Evolutionary conservation across 805 yeast species (phyloP), one percentile per base, ranked within the genome.

Genomic region (Lachancea thermotolerans): DNA sequence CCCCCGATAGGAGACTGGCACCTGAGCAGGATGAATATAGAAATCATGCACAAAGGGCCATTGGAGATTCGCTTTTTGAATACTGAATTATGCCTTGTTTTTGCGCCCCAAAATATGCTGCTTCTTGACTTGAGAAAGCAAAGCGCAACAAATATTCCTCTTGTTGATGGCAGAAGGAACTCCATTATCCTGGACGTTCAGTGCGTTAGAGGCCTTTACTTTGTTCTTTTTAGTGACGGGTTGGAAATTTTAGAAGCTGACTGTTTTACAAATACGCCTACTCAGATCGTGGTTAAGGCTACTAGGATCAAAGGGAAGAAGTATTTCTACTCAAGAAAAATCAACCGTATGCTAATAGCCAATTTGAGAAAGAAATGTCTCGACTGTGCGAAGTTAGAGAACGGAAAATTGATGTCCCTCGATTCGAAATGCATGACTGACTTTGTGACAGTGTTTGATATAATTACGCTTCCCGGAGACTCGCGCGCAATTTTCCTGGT

Each of bases 291-390:
- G 10, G 41, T 60, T 15, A 53, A 51, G 31, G 54, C 61, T 7
- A 56, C 65, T 2, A 54, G 59, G 39, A 53, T 50, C 17, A 30
- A 36, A 9, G 50, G 55, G 10, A 61, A 62, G 37, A 49, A 41
- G 33, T 55, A 54, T 41, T 10, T 54, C 3, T 56, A 45, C 39
- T 29, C 59, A 15, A 36, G 45, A 25, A 55, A 51, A 30, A 46
- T 62, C 14, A 58, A 60, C 33, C 45, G 66, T 33, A 51, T 62
- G 57, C 47, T 60, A 4, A 50, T 60, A 7, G 39, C 52, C 6
- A 60, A 55, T 39, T 35, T 48, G 11, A 50, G 53, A 17, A 47
- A 50, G 11, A 43, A 46, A 4, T 57, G 57, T 17, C 56, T 64
- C 57, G 55, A 57, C 39, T 59, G 60, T 41, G 39, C 58, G 16